Conservation (phyloP, 306 rosid species). For the Rosa rugosa region DNA sequence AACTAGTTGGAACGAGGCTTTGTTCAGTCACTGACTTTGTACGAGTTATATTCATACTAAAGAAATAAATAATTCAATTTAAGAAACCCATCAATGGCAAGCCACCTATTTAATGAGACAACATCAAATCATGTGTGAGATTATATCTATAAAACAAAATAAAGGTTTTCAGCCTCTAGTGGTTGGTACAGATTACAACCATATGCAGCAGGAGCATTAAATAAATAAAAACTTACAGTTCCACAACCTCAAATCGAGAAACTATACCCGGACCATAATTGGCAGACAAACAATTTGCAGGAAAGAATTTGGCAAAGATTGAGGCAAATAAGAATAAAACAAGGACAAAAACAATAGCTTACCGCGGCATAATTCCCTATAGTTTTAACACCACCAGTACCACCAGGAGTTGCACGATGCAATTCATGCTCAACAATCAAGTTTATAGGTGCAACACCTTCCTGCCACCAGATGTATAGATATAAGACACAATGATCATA, state of each 20-base stretch:
- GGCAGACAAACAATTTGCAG: slow-evolving; percentile 23
- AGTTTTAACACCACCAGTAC: slow-evolving; percentile 98
- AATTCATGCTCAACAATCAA: slow-evolving; percentile 78
- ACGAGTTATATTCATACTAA: background rate
- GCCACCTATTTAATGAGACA: background rate
- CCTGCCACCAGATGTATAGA: slow-evolving; percentile 49
- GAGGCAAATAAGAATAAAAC: slow-evolving; percentile 13
- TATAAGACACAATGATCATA: background rate
- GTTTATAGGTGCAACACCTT: slow-evolving; percentile 92
- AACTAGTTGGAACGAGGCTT: background rate
- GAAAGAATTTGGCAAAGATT: background rate
- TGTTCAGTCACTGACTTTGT: background rate
- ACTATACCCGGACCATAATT: slow-evolving; percentile 1
- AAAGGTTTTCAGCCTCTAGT: slow-evolving; percentile 6
- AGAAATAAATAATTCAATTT: background rate
- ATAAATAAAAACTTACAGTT: background rate
- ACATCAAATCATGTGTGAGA: background rate
- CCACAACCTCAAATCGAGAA: background rate
- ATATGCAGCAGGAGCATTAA: background rate
- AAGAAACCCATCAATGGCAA: background rate
- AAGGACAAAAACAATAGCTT: slow-evolving; percentile 35
- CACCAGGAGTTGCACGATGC: slow-evolving; percentile 99
- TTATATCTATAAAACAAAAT: slow-evolving; percentile 4
- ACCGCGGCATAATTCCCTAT: slow-evolving; percentile 98
- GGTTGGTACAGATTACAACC: slow-evolving; percentile 8